A percentile compares a stretch with the other conserved stretches of the same genome.
These are phyloP conservation scores for Trichosporon coremiiforme DNA, from an alignment of 1,284 basidiomycete species.

Conservation along the genomic window DNA sequence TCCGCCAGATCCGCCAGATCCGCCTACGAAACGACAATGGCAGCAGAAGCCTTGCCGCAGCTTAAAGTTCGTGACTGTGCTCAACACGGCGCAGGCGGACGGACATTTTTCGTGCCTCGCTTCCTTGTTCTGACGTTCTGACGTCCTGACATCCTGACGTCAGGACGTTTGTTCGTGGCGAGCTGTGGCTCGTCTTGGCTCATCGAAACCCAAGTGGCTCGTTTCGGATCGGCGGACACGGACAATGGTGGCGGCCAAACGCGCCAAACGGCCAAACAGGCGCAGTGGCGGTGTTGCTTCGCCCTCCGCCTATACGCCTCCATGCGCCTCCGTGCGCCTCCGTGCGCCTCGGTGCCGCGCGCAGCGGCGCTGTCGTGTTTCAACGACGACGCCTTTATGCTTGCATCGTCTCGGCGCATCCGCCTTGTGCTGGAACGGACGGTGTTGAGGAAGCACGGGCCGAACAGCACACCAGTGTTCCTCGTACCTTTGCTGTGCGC, in stretches of 20 bases:
- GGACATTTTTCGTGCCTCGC: neutral
- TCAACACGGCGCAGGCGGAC: neutral
- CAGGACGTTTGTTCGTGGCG: too few relatives aligned
- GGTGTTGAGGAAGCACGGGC: neutral
- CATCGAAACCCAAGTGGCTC: neutral
- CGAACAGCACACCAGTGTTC: neutral
- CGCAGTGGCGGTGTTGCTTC: neutral
- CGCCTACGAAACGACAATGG: neutral
- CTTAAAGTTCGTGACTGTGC: neutral
- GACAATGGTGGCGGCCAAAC: neutral
- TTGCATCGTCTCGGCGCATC: neutral
- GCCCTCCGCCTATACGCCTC: neutral
- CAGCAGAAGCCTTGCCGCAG: neutral
- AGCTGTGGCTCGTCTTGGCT: too few relatives aligned
- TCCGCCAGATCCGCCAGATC: neutral
- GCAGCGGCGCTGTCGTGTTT: neutral
- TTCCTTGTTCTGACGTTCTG: neutral
- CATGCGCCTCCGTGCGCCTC: too few relatives aligned
- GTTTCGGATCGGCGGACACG: constrained; percentile 7
- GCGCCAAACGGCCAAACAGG: neutral
- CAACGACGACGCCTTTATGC: neutral
- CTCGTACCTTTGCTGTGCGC: neutral
- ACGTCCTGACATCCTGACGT: too few relatives aligned
- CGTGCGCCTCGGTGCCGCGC: too few relatives aligned
- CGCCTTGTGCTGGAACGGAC: neutral